These are phyloP conservation scores for Eucalyptus erythrocorys DNA, from an alignment of 345 rosid genomes.

Conservation along the genomic window DNA sequence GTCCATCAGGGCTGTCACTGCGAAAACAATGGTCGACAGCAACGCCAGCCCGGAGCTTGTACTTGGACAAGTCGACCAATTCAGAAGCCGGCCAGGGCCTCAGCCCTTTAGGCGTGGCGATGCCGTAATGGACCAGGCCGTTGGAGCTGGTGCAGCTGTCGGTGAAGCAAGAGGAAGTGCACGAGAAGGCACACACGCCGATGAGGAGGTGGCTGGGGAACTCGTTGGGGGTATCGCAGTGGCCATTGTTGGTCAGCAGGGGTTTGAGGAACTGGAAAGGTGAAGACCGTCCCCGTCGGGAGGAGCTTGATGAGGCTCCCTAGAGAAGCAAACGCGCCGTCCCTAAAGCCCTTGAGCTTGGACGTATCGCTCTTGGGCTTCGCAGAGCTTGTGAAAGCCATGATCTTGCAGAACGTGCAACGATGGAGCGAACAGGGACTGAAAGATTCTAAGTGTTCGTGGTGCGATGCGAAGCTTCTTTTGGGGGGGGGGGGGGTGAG, in stretches of 20 bases:
- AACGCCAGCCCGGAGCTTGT: constrained; percentile 35
- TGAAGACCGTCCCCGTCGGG: constrained; percentile 77
- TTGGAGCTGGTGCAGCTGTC: constrained; percentile 48
- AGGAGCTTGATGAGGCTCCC: constrained; percentile 72
- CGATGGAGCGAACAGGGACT: not conserved
- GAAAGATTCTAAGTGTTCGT: not conserved
- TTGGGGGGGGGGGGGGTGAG: too few relatives aligned
- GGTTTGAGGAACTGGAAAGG: constrained; percentile 76
- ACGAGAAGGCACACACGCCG: constrained; percentile 45
- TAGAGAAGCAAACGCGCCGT: constrained; percentile 31
- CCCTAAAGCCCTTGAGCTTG: constrained; percentile 7
- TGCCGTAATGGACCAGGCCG: constrained; percentile 34
- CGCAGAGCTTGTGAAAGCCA: not conserved
- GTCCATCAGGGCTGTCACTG: constrained; percentile 35
- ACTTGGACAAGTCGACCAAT: constrained; percentile 26
- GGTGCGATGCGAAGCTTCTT: not conserved
- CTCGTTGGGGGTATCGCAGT: constrained; percentile 38
- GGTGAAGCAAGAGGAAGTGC: constrained; percentile 54
- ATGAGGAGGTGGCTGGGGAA: constrained; percentile 30
- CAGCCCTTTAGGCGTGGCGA: constrained; percentile 39
- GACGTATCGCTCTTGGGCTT: not conserved
- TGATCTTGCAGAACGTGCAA: not conserved
- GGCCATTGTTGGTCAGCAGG: constrained; percentile 57
- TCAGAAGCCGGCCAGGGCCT: constrained; percentile 31
- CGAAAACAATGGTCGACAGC: constrained; percentile 40